phyloP scores from a whole-genome alignment of 2,329 filamentous ascomycete genomes.

The Microcyclospora tardicrescens region DNA sequence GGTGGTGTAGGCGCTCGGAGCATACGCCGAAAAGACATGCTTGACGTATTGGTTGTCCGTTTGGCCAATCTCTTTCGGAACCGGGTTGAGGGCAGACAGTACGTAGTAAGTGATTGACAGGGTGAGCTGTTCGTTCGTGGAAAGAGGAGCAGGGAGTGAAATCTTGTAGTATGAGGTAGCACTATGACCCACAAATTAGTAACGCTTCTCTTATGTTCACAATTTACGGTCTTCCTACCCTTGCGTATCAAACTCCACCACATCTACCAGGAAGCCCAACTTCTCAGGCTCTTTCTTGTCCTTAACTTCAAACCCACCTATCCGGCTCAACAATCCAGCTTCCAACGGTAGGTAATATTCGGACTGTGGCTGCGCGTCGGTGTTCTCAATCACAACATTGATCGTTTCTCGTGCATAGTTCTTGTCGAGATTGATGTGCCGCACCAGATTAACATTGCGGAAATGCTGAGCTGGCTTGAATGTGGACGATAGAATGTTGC shows the following conservation, averaged over 20 bases:
- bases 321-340: constrained; percentile 55
- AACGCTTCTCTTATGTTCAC: background rate
- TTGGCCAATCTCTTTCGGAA: constrained; percentile 74
- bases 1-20: constrained; percentile 70
- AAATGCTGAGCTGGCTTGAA: constrained; percentile 86
- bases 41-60: constrained; percentile 74
- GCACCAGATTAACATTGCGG: constrained; percentile 84
- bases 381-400: constrained; percentile 90
- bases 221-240: constrained; percentile 30
- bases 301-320: constrained; percentile 82
- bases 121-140: constrained; percentile 66
- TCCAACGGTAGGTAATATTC: constrained; percentile 90
- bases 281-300: constrained; percentile 70
- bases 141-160: constrained; percentile 61
- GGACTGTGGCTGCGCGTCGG: constrained; percentile 62
- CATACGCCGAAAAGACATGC: constrained; percentile 77
- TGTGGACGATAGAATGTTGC: constrained; percentile 33
- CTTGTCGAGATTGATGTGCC: constrained; percentile 85
- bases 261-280: constrained; percentile 53
- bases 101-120: constrained; percentile 76
- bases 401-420: constrained; percentile 78
- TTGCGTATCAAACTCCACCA: constrained; percentile 45
- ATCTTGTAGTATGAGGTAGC: constrained; percentile 66
- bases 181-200: constrained; percentile 12
- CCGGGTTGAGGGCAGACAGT: constrained; percentile 63